Base-by-base conservation (phyloP, 192 early-diverging fungal species). In the Podila minutissima region DNA sequence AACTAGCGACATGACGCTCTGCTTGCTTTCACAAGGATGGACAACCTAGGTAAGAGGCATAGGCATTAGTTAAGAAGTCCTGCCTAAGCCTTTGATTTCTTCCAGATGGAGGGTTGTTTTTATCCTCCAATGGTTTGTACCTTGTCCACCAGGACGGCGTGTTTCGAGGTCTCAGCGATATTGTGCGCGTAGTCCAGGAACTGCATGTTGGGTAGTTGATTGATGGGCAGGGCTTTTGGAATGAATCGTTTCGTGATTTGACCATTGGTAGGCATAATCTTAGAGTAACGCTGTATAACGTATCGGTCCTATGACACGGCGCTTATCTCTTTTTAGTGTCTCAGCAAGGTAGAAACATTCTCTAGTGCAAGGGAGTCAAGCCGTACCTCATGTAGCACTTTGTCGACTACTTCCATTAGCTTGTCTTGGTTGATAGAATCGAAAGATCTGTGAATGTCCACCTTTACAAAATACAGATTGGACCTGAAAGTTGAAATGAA, bases 401-500 rank as follows among this genome's bases (percentile, higher is more conserved):
- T 64, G 26, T 85, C 49, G 41, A 94, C 53, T 38, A 93, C 83
- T 0, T 83, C 48, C 22, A 94, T 67, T 20, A 98, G 78, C 58
- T 89, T 89, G 32, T 64, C 82, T 64, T 95, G 97, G 10, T 90
- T 83, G 59, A 98, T 95, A n/a, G 89, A 91, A 72, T 98, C 95
- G 71, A 92, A 98, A 26, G 92, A 92, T 35, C 74, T 75, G 32
- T 83, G 85, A 51, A 98, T 90, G 74, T 98, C 97, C 11, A 95
- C 86, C 71, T 97, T 98, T 64, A 90, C 93, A 82, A 96, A 91
- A 65, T 91, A 98, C 12, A 94, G 68, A 3, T 64, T 62, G 22
- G 74, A 32, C 17, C 83, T 86, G 60, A 4, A 26, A 11, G 15
- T 37, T 22, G 26, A 17, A 59, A 46, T 37, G 29, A 11, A 15